A percentile compares a stretch with the other conserved stretches of the same genome.
Evolutionary conservation across 768 basidiomycete species (phyloP).

Genomic region (Pulveroboletus sp.): DNA sequence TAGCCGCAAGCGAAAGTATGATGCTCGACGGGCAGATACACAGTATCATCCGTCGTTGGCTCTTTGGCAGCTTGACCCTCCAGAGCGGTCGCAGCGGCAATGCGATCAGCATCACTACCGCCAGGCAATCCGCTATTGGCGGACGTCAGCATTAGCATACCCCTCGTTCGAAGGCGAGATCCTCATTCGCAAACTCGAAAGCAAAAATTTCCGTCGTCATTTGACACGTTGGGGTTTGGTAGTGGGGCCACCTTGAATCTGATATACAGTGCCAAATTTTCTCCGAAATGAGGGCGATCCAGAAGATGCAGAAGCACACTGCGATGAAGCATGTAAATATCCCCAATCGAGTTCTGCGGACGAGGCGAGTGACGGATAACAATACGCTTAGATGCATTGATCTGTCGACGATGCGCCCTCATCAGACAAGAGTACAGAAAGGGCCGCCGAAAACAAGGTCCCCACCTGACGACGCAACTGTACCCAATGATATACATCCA

Average conservation of each 20-base stretch:
- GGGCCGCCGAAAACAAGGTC: neutral
- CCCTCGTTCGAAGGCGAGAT: neutral
- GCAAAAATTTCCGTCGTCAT: neutral
- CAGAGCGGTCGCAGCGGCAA: conserved; percentile 16
- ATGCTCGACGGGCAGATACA: conserved; percentile 14
- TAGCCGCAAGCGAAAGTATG: conserved; percentile 8
- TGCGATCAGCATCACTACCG: conserved; percentile 9
- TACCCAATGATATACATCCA: conserved; percentile 8
- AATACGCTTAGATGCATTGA: conserved; percentile 13
- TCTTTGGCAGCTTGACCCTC: conserved; percentile 11
- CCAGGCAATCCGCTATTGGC: conserved; percentile 7
- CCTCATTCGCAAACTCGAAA: conserved; percentile 5
- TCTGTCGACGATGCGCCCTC: neutral
- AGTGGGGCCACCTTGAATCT: conserved; percentile 3
- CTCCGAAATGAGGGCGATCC: neutral
- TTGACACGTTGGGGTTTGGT: neutral
- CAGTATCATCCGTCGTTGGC: conserved; percentile 18
- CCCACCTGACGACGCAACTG: conserved; percentile 2
- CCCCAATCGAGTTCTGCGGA: neutral
- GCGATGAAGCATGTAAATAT: neutral
- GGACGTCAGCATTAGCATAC: no score
- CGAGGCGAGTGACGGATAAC: conserved; percentile 15
- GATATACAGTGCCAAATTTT: conserved; percentile 8
- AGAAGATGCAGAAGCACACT: neutral
- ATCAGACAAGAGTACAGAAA: neutral